Evolutionary conservation across 1,284 basidiomycete genomes (phyloP).

Genomic region (Irpex sp.): DNA sequence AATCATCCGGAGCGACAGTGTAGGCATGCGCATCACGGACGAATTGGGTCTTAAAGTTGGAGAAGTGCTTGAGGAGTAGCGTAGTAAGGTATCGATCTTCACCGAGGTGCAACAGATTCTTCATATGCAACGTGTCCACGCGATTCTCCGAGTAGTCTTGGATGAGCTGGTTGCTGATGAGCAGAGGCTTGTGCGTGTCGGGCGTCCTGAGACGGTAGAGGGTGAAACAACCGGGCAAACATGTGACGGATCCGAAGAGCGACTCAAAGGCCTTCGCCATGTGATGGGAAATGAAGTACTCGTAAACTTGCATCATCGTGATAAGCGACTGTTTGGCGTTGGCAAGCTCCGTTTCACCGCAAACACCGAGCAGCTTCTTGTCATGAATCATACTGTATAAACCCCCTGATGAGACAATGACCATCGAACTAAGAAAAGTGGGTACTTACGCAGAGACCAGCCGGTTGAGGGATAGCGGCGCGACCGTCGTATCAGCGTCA

Average conservation of each 20-base stretch:
- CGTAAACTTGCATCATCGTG: slow-evolving; percentile 99
- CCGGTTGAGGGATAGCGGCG: slow-evolving; percentile 82
- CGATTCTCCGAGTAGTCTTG: slow-evolving; percentile 94
- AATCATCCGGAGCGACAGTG: slow-evolving; percentile 90
- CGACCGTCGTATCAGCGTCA: slow-evolving; percentile 95
- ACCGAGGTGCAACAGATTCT: slow-evolving; percentile 94
- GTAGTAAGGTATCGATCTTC: slow-evolving; percentile 99
- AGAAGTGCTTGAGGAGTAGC: slow-evolving; percentile 92
- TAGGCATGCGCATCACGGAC: slow-evolving; percentile 90
- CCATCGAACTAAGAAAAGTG: background rate
- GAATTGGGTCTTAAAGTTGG: slow-evolving; percentile 91
- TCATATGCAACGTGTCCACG: slow-evolving; percentile 96
- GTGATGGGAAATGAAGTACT: slow-evolving; percentile 97
- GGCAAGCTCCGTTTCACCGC: slow-evolving; percentile 88
- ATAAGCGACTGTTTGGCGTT: slow-evolving; percentile 93
- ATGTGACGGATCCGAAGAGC: slow-evolving; percentile 96
- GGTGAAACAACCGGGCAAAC: slow-evolving; percentile 97
- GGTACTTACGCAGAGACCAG: slow-evolving; percentile 82
- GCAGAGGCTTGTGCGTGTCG: slow-evolving; percentile 88
- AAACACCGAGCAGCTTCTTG: slow-evolving; percentile 91
- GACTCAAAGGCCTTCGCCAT: slow-evolving; percentile 98
- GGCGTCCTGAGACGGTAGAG: slow-evolving; percentile 90
- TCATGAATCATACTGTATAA: slow-evolving; percentile 78
- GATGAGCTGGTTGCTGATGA: slow-evolving; percentile 88
- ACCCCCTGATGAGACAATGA: slow-evolving; percentile 13